Percentiles rank a stretch among this genome's conserved stretches.
Evolutionary conservation across 441 rosid genomes (phyloP).

Genomic region (Croton laevigatus): DNA sequence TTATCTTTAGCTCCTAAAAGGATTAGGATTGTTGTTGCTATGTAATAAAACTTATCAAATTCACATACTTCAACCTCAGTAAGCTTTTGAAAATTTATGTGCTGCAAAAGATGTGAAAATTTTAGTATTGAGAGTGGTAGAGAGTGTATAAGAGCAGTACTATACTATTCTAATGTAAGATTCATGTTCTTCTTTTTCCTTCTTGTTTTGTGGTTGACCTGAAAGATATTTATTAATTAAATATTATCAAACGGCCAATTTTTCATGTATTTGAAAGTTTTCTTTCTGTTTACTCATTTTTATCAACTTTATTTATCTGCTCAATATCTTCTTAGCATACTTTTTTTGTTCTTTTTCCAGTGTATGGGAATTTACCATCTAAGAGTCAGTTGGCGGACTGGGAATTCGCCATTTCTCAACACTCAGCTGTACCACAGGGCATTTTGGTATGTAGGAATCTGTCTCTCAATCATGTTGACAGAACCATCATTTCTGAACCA

Average conservation of each 20-base stretch:
- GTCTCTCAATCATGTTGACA: slow-evolving; percentile 5
- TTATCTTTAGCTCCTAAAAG: neutral
- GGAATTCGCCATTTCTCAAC: slow-evolving; percentile 93
- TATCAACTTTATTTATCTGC: neutral
- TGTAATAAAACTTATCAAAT: neutral
- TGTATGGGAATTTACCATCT: slow-evolving; percentile 92
- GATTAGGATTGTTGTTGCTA: neutral
- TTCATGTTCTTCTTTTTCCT: neutral
- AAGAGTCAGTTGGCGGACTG: slow-evolving; percentile 82
- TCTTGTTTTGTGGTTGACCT: neutral
- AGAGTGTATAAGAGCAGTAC: neutral
- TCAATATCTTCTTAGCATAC: neutral
- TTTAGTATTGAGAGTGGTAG: neutral
- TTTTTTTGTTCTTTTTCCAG: slow-evolving; percentile 35
- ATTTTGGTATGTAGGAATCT: slow-evolving; percentile 58
- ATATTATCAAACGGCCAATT: neutral
- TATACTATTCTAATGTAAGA: neutral
- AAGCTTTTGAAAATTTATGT: neutral
- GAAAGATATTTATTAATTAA: slow-evolving; percentile 9
- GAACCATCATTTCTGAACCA: neutral
- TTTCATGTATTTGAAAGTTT: neutral
- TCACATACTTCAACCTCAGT: neutral
- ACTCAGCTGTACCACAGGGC: slow-evolving; percentile 97
- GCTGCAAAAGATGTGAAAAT: neutral
- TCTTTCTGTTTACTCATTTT: neutral